phyloP scores from a whole-genome alignment of 306 rosid species.

The Vachellia pachyceras region DNA sequence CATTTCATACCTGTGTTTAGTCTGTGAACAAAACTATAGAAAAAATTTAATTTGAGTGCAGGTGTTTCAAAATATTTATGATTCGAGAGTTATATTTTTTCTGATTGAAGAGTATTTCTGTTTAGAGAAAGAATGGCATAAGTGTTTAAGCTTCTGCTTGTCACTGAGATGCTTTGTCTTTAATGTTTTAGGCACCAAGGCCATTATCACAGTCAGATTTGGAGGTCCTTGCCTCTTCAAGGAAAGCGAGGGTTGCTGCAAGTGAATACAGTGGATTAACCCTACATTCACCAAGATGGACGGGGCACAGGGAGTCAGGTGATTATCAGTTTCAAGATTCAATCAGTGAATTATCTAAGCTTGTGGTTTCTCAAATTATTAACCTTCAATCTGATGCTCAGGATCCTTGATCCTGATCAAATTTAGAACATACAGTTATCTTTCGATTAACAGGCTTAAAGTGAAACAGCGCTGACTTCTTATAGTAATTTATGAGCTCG shows the following conservation, averaged over 20 bases:
- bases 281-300: slow-evolving; percentile 53
- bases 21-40: slow-evolving; percentile 20
- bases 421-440: slow-evolving; percentile 26
- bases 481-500: slow-evolving; percentile 37
- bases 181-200: slow-evolving; percentile 68
- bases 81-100: slow-evolving; percentile 3
- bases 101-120: slow-evolving; percentile 16
- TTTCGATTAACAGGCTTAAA: no score
- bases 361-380: slow-evolving; percentile 75
- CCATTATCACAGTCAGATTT: slow-evolving; percentile 69
- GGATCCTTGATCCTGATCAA: slow-evolving; percentile 49
- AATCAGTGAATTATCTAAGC: slow-evolving; percentile 76
- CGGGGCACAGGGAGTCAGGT: slow-evolving; percentile 59
- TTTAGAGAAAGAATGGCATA: slow-evolving; percentile 10
- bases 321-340: slow-evolving; percentile 76
- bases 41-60: slow-evolving; percentile 1
- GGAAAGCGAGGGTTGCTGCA: slow-evolving; percentile 85
- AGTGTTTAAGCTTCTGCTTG: slow-evolving; percentile 1
- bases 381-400: slow-evolving; percentile 73
- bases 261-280: slow-evolving; percentile 67
- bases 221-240: slow-evolving; percentile 71
- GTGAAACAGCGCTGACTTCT: slow-evolving; percentile 38
- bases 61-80: slow-evolving; percentile 18
- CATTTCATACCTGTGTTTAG: slow-evolving; percentile 8
- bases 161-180: slow-evolving; percentile 13